A percentile compares a stretch with the other conserved stretches of the same genome.
These are phyloP conservation scores for Daldinia grandis DNA, from an alignment of 495 filamentous ascomycete genomes.

Conservation along the genomic window DNA sequence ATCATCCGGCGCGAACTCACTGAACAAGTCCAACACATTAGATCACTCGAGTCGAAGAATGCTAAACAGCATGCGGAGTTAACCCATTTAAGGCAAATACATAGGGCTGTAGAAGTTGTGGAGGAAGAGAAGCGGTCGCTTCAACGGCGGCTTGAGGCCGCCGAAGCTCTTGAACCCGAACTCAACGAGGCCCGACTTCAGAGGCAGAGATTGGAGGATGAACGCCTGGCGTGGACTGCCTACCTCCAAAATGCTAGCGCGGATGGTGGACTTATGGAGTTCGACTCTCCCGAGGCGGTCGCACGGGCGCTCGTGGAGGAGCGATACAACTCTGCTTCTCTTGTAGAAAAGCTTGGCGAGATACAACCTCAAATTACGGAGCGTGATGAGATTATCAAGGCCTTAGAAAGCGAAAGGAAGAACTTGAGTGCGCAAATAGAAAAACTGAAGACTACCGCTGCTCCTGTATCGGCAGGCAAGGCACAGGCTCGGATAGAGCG, in stretches of 20 bases:
- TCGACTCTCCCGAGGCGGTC: slow-evolving; percentile 87
- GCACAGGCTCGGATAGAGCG: slow-evolving; percentile 76
- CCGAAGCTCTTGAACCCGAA: slow-evolving; percentile 77
- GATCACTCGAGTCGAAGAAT: slow-evolving; percentile 79
- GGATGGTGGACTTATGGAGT: slow-evolving; percentile 67
- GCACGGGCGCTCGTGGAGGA: slow-evolving; percentile 85
- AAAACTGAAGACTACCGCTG: slow-evolving; percentile 63
- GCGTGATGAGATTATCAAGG: slow-evolving; percentile 78
- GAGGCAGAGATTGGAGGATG: slow-evolving; percentile 87
- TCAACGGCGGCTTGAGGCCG: slow-evolving; percentile 76
- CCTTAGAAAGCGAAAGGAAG: slow-evolving; percentile 72
- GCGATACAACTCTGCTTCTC: slow-evolving; percentile 76
- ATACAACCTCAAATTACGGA: slow-evolving; percentile 81
- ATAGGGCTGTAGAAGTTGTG: slow-evolving; percentile 89
- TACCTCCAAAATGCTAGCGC: slow-evolving; percentile 76
- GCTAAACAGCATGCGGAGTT: slow-evolving; percentile 83
- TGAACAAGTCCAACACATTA: slow-evolving; percentile 90
- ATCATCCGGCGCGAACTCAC: slow-evolving; percentile 84
- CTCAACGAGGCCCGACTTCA: slow-evolving; percentile 81
- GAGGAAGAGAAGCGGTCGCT: slow-evolving; percentile 93
- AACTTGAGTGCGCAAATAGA: slow-evolving; percentile 73
- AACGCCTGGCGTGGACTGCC: slow-evolving; percentile 83
- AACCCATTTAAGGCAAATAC: slow-evolving; percentile 76
- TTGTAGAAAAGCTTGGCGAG: slow-evolving; percentile 79
- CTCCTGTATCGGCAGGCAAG: slow-evolving; percentile 65